Conservation (phyloP, 768 basidiomycete species). For the Coprinopsis sp. region DNA sequence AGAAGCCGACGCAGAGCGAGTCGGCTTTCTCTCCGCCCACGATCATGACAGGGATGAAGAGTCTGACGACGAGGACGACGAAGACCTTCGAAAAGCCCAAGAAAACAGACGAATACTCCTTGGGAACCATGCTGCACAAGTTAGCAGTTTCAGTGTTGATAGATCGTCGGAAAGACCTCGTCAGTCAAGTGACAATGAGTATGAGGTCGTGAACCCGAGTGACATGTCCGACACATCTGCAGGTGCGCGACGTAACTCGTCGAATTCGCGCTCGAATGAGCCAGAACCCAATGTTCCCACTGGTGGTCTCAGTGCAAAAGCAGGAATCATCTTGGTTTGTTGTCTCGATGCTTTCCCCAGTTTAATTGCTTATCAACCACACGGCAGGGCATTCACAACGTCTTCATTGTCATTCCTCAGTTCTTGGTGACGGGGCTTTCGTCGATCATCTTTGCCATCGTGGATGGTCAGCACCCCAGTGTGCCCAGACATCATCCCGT, state of each 20-base stretch:
- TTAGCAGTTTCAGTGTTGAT: slow-evolving; percentile 43
- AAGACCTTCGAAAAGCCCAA: slow-evolving; percentile 19
- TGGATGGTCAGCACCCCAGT: slow-evolving; percentile 59
- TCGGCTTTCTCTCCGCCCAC: slow-evolving; percentile 6
- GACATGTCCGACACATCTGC: neutral
- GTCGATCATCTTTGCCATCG: slow-evolving; percentile 79
- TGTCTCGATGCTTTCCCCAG: neutral
- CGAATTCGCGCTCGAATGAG: slow-evolving; percentile 6
- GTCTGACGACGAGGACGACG: slow-evolving; percentile 27
- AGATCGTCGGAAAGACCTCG: slow-evolving; percentile 7
- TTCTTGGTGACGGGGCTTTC: slow-evolving; percentile 88
- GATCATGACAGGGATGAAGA: slow-evolving; percentile 27
- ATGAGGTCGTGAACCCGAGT: slow-evolving; percentile 23
- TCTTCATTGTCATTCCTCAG: slow-evolving; percentile 91
- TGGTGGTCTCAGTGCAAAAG: slow-evolving; percentile 65
- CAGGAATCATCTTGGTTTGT: slow-evolving; percentile 81
- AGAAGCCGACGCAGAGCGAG: slow-evolving; percentile 14
- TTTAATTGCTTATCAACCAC: neutral
- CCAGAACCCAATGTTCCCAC: neutral
- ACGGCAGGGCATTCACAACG: slow-evolving; percentile 86
- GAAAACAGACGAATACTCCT: slow-evolving; percentile 27
- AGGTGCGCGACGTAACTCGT: slow-evolving; percentile 4
- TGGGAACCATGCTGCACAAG: slow-evolving; percentile 42
- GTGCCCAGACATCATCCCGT: slow-evolving; percentile 27
- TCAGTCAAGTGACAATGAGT: slow-evolving; percentile 22